These are phyloP conservation scores for Fraxinus paxiana DNA, from an alignment of 305 asterid genomes.

Conservation along the genomic window DNA sequence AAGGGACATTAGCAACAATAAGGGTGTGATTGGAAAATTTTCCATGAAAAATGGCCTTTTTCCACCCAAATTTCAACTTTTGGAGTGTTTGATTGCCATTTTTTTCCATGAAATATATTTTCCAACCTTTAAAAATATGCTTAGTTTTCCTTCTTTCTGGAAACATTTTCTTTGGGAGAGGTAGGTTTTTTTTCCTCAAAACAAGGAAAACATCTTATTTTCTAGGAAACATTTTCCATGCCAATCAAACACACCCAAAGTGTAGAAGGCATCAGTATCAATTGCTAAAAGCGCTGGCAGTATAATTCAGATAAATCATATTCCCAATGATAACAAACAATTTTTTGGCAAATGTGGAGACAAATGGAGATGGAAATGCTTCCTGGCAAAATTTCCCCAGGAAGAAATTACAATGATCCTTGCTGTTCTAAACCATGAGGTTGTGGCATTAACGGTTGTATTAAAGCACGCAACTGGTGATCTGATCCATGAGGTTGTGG, in stretches of 20 bases:
- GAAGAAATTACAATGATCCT: not conserved
- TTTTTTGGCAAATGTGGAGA: not conserved
- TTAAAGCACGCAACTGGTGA: not conserved
- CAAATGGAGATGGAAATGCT: not conserved
- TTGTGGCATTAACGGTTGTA: not conserved
- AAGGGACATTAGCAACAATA: not conserved
- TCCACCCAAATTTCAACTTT: not conserved
- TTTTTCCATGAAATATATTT: not conserved
- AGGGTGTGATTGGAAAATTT: not conserved
- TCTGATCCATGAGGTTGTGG: not conserved
- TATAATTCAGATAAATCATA: not conserved
- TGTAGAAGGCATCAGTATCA: not conserved
- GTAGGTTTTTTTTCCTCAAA: not conserved
- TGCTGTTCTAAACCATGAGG: not conserved
- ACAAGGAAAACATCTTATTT: not conserved
- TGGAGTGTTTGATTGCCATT: not conserved
- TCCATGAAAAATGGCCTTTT: not conserved
- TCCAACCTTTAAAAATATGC: not conserved
- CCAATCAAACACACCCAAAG: not conserved
- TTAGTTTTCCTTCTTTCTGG: not conserved
- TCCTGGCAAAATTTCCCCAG: not conserved
- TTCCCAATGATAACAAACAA: not conserved
- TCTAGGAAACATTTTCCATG: not conserved
- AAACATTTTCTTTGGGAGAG: not conserved
- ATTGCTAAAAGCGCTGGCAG: not conserved